Evolutionary conservation across 2,329 filamentous ascomycete species (phyloP).

Genomic region (Kalmusia sp.): DNA sequence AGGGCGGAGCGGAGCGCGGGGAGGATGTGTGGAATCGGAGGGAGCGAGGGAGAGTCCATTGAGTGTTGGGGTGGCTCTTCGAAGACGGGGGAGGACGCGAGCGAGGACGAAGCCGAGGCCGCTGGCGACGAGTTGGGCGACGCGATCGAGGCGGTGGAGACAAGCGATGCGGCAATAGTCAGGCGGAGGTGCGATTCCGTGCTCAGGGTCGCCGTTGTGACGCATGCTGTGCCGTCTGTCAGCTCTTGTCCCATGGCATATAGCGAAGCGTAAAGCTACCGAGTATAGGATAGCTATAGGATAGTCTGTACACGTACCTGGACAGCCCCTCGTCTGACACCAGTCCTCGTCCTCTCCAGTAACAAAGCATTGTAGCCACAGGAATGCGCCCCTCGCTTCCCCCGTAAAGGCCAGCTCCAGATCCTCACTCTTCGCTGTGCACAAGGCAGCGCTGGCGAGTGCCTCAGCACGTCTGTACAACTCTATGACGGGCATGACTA

Average conservation of each 20-base stretch:
- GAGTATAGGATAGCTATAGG: neutral
- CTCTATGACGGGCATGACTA: slow-evolving; percentile 64
- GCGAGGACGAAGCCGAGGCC: slow-evolving; percentile 18
- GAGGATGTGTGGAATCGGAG: slow-evolving; percentile 48
- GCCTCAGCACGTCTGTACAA: slow-evolving; percentile 63
- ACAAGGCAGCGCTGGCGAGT: slow-evolving; percentile 59
- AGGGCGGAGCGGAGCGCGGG: slow-evolving; percentile 51
- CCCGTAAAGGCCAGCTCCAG: slow-evolving; percentile 65
- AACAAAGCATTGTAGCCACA: slow-evolving; percentile 66
- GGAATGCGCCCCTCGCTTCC: slow-evolving; percentile 63
- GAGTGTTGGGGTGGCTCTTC: slow-evolving; percentile 13
- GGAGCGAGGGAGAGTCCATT: slow-evolving; percentile 24
- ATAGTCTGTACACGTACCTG: slow-evolving; percentile 35
- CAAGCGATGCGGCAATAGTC: slow-evolving; percentile 55
- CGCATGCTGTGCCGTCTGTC: slow-evolving; percentile 45
- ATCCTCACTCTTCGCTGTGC: slow-evolving; percentile 57
- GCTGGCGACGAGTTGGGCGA: slow-evolving; percentile 24
- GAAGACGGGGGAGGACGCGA: slow-evolving; percentile 14
- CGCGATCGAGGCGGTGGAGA: slow-evolving; percentile 46
- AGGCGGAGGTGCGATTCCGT: slow-evolving; percentile 57
- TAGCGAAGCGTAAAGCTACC: no score
- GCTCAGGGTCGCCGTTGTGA: slow-evolving; percentile 52
- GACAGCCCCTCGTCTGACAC: slow-evolving; percentile 64
- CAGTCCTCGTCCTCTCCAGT: slow-evolving; percentile 62
- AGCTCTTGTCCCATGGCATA: no score